These are phyloP conservation scores for Suillus tomentosus DNA, from an alignment of 768 basidiomycete genomes.

Conservation along the genomic window DNA sequence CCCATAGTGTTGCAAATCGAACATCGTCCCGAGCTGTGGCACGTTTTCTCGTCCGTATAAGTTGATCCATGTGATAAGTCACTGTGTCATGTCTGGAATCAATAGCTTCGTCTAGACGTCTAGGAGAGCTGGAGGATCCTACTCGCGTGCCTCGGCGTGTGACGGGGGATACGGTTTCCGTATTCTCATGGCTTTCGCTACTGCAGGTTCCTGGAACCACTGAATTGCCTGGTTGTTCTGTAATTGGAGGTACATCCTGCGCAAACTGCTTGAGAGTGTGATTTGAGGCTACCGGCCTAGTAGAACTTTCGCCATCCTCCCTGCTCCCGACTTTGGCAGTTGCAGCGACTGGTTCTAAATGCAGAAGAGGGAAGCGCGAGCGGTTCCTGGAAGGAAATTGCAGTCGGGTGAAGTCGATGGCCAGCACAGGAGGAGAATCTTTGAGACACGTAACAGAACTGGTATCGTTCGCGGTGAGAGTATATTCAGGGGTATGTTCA, in stretches of 20 bases:
- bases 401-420: constrained; percentile 32
- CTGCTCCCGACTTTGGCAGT: not conserved
- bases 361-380: constrained; percentile 14
- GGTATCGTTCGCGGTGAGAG: not conserved
- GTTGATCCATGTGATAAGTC: constrained; percentile 1
- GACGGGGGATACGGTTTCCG: not conserved
- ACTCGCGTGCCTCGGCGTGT: not conserved
- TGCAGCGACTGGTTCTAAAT: not conserved
- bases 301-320: not conserved
- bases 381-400: constrained; percentile 17
- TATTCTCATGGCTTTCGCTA: not conserved
- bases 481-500: not conserved
- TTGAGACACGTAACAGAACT: too few relatives aligned
- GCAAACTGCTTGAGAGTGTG: too few relatives aligned
- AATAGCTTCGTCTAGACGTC: not conserved
- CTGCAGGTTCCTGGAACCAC: not conserved
- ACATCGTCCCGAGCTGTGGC: not conserved
- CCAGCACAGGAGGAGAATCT: constrained; percentile 14
- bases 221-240: not conserved
- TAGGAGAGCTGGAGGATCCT: not conserved
- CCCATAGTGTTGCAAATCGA: not conserved
- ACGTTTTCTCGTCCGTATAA: not conserved
- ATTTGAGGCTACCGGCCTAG: too few relatives aligned
- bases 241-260: not conserved
- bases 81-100: not conserved